Conservation (phyloP, 1,284 basidiomycete genomes). For the Melampsora americana region DNA sequence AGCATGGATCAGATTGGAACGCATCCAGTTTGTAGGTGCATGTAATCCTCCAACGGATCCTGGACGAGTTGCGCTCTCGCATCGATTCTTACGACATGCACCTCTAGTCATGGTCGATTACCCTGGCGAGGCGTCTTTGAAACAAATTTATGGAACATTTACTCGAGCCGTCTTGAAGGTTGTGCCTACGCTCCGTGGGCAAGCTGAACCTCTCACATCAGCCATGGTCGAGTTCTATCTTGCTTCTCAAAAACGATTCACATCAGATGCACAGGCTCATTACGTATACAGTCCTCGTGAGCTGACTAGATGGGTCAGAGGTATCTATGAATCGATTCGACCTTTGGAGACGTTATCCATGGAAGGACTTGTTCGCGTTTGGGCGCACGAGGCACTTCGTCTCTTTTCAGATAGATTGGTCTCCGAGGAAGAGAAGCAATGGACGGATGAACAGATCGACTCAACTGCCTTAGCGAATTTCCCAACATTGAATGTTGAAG, state of each 20-base stretch:
- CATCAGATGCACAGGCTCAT: conserved; percentile 92
- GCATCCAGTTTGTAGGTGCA: conserved; percentile 98
- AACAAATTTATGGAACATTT: conserved; percentile 99
- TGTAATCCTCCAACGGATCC: conserved; percentile 99
- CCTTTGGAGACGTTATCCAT: conserved; percentile 84
- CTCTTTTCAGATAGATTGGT: conserved; percentile 98
- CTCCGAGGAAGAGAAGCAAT: conserved; percentile 78
- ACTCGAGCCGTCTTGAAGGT: conserved; percentile 94
- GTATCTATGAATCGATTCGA: conserved; percentile 92
- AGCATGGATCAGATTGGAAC: conserved; percentile 94
- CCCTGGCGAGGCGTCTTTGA: conserved; percentile 91
- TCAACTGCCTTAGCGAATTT: conserved; percentile 79
- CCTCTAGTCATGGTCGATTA: conserved; percentile 99
- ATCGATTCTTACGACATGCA: conserved; percentile 94
- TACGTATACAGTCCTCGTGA: conserved; percentile 99
- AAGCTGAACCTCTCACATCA: conserved; percentile 88
- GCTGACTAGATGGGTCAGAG: conserved; percentile 94
- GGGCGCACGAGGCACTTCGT: conserved; percentile 96
- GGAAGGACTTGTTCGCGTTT: conserved; percentile 91
- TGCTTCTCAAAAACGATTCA: conserved; percentile 89
- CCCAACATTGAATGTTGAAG: conserved; percentile 80
- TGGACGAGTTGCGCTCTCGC: conserved; percentile 93
- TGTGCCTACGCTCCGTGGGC: conserved; percentile 84
- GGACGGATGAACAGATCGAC: conserved; percentile 94
- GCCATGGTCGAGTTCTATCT: conserved; percentile 97